These are phyloP conservation scores for Cystofilobasidium bisporidii DNA, from an alignment of 768 basidiomycete genomes.

Conservation along the genomic window DNA sequence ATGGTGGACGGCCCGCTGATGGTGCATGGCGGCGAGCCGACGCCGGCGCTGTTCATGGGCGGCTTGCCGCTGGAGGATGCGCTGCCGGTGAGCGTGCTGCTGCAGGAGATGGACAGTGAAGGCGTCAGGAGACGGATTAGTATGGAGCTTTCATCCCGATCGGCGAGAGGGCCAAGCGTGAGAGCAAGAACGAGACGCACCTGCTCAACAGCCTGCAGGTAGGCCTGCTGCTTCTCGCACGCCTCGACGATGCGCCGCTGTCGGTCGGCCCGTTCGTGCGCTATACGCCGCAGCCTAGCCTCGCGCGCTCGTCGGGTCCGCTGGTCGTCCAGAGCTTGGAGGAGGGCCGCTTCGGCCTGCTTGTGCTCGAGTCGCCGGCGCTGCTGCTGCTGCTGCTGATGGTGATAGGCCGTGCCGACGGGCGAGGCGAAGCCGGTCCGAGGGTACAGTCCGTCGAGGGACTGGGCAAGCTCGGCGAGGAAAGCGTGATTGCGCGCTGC, in stretches of 20 bases:
- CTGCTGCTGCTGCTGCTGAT: not conserved
- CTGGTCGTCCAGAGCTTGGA: not conserved
- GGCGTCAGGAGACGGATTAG: no score
- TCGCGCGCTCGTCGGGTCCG: no score
- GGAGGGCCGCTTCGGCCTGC: not conserved
- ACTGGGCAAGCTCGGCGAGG: constrained; percentile 5
- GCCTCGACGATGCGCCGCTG: no score
- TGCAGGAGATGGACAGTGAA: not conserved
- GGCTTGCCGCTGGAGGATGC: constrained; percentile 4
- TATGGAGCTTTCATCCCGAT: no score
- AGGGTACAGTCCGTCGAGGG: not conserved
- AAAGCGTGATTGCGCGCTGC: constrained; percentile 2
- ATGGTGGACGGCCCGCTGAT: no score
- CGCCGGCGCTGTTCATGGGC: not conserved
- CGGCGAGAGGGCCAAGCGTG: not conserved
- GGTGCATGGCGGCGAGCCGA: not conserved
- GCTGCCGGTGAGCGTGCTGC: constrained; percentile 1
- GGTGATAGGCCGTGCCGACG: not conserved
- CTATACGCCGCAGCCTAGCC: not conserved
- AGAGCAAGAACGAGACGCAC: not conserved
- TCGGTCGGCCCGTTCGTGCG: no score
- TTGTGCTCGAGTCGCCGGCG: not conserved
- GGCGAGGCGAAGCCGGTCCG: not conserved
- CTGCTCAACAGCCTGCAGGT: not conserved
- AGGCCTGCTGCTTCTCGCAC: no score